Conservation (phyloP, 2,329 filamentous ascomycete genomes). For the Trichoderma koningiopsis region DNA sequence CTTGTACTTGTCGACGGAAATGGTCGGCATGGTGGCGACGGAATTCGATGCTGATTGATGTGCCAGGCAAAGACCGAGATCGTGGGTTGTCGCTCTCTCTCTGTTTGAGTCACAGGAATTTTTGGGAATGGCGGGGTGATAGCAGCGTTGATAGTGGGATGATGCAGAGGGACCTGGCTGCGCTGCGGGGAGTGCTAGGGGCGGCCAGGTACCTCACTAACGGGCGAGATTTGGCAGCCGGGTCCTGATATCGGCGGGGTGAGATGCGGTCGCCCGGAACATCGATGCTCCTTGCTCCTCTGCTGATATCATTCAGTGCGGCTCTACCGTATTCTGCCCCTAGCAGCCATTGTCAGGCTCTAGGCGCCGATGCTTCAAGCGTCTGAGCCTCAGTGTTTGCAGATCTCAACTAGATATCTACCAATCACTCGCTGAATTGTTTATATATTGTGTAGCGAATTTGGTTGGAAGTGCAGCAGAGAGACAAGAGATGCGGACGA, state of each 20-base stretch:
- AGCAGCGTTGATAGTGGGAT: neutral
- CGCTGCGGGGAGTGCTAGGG: too few species aligned
- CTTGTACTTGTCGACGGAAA: slow-evolving; percentile 92
- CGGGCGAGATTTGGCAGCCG: neutral
- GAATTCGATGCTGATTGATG: slow-evolving; percentile 23
- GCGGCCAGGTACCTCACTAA: slow-evolving; percentile 28
- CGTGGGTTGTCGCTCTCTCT: slow-evolving; percentile 8
- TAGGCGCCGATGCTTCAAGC: neutral
- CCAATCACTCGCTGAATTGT: neutral
- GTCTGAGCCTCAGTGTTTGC: too few species aligned
- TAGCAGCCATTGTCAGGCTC: neutral
- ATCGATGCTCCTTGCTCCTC: slow-evolving; percentile 36
- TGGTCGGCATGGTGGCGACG: slow-evolving; percentile 78
- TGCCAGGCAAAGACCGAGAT: slow-evolving; percentile 29
- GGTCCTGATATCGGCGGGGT: slow-evolving; percentile 23
- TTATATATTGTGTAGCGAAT: neutral
- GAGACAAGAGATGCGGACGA: neutral
- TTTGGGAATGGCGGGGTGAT: slow-evolving; percentile 36
- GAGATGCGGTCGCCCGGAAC: slow-evolving; percentile 31
- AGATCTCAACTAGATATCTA: too few species aligned
- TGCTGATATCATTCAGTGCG: neutral
- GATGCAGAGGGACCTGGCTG: slow-evolving; percentile 18
- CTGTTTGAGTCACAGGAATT: slow-evolving; percentile 47
- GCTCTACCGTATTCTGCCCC: neutral
- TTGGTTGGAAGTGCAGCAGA: neutral